Conservation (phyloP, 805 yeast species). For the Ogataea trehalophila region DNA sequence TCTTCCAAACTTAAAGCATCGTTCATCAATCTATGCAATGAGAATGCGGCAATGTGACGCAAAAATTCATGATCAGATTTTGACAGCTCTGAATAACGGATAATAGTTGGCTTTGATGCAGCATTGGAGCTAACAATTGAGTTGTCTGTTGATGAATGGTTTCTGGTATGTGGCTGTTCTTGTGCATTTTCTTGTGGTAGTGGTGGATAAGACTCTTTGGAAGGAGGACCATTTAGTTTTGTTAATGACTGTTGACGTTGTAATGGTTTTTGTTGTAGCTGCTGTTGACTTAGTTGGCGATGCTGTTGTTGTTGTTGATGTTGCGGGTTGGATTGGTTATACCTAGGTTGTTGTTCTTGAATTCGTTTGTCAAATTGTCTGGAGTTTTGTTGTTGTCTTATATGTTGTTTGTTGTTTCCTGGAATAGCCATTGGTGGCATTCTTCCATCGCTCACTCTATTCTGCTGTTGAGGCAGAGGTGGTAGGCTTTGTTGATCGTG, state of each 20-base stretch:
- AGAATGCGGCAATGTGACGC: constrained; percentile 55
- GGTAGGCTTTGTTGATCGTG: not conserved
- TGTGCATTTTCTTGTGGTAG: not conserved
- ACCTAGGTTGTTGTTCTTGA: no score
- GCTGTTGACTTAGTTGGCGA: not conserved
- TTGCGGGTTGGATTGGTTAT: not conserved
- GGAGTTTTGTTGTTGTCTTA: no score
- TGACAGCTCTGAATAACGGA: constrained; percentile 61
- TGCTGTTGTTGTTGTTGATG: not conserved
- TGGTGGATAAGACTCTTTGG: not conserved
- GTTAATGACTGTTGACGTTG: not conserved
- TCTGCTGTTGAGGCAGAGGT: not conserved
- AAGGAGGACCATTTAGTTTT: not conserved
- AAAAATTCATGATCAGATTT: constrained; percentile 53
- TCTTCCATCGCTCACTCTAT: not conserved
- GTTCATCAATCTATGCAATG: constrained; percentile 34
- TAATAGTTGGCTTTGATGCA: constrained; percentile 30
- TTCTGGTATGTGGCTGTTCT: not conserved
- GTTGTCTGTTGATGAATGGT: constrained; percentile 1
- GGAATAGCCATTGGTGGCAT: not conserved
- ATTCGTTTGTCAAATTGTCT: no score
- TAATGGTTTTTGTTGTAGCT: not conserved
- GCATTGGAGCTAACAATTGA: not conserved
- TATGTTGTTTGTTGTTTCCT: no score
- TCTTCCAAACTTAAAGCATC: constrained; percentile 33